Conservation (phyloP, 768 basidiomycete genomes). For the Trametes sanguinea region DNA sequence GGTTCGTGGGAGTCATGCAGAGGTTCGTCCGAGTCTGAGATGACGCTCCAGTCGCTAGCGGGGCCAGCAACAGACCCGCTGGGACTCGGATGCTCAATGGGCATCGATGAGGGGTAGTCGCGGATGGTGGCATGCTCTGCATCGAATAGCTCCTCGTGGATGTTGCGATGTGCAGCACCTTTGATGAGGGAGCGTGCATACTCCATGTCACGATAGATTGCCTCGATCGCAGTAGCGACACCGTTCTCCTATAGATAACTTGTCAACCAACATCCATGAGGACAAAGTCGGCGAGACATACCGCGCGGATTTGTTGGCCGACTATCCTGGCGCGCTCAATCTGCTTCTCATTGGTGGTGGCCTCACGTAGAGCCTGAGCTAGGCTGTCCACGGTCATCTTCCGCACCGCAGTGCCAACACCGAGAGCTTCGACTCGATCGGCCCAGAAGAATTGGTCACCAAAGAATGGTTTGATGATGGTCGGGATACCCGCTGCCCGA, state of each 20-base stretch:
- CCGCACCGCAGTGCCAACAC: conserved; percentile 84
- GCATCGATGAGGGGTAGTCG: conserved; percentile 28
- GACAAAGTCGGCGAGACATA: conserved; percentile 37
- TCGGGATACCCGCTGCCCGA: conserved; percentile 81
- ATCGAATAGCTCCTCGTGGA: conserved; percentile 29
- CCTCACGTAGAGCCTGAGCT: conserved; percentile 73
- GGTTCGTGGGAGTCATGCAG: conserved; percentile 9
- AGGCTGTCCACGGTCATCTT: conserved; percentile 82
- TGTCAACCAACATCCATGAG: too few relatives aligned
- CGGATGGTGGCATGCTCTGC: conserved; percentile 40
- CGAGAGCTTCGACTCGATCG: conserved; percentile 95
- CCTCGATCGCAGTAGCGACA: conserved; percentile 90
- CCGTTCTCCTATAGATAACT: conserved; percentile 74
- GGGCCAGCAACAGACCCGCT: conserved; percentile 38
- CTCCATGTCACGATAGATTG: conserved; percentile 94
- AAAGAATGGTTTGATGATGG: conserved; percentile 96
- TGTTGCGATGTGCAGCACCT: conserved; percentile 36
- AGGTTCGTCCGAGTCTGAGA: conserved; percentile 64
- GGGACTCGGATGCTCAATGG: conserved; percentile 18
- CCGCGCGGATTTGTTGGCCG: conserved; percentile 85
- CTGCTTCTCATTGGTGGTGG: conserved; percentile 88
- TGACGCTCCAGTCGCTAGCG: conserved; percentile 85
- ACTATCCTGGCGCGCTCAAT: conserved; percentile 81
- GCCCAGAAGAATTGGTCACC: conserved; percentile 99
- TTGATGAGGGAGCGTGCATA: conserved; percentile 90